phyloP scores from a whole-genome alignment of 345 rosid genomes.

The Lenwebbia sp. region DNA sequence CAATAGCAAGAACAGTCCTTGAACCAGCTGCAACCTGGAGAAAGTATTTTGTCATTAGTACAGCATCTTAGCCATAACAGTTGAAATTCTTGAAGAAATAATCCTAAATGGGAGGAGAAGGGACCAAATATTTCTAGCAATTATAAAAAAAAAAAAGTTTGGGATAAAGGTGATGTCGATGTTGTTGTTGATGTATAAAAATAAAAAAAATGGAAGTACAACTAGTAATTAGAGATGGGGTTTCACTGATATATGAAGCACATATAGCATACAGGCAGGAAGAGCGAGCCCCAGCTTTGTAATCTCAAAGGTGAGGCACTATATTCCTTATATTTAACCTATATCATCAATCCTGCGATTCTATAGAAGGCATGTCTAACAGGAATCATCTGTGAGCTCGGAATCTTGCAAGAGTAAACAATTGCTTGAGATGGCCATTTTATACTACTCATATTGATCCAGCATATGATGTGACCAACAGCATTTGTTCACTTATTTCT shows the following conservation, averaged over 20 bases:
- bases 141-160: background rate
- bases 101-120: background rate
- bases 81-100: background rate
- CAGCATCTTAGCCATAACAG: background rate
- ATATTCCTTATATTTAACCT: background rate
- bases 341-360: background rate
- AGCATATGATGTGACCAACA: background rate
- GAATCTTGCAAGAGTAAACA: background rate
- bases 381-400: background rate
- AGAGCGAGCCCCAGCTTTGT: background rate
- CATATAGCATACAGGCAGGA: background rate
- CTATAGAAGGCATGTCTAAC: background rate
- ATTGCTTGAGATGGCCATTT: background rate
- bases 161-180: no score
- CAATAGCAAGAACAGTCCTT: constrained; percentile 79
- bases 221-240: background rate
- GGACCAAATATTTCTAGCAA: background rate
- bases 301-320: background rate
- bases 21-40: constrained; percentile 77
- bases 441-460: background rate
- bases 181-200: no score
- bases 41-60: background rate
- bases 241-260: background rate
- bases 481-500: background rate
- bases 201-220: background rate